Conservation (phyloP, 352 stramenopile species). For the Pythium volutum region DNA sequence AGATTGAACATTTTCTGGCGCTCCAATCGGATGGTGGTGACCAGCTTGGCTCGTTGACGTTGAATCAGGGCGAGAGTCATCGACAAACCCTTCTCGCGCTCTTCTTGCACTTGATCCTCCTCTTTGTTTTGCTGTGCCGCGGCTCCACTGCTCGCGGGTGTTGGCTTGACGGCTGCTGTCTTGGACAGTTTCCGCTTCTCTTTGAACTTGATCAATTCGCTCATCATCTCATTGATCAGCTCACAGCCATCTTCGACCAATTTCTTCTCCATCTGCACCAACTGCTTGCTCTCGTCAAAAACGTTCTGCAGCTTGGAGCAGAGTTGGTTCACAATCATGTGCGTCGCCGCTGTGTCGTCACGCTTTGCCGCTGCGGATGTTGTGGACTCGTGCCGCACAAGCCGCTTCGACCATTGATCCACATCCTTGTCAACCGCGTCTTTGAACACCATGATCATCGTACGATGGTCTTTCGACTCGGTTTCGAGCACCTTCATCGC, state of each 20-base stretch:
- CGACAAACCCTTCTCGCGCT: conserved; percentile 70
- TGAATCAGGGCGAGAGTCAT: conserved; percentile 74
- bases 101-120: conserved; percentile 63
- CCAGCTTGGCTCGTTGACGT: conserved; percentile 43
- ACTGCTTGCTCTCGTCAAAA: conserved; percentile 62
- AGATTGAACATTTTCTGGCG: conserved; percentile 71
- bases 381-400: conserved; percentile 33
- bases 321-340: conserved; percentile 81
- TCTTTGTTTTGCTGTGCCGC: conserved; percentile 37
- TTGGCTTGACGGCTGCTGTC: conserved; percentile 10
- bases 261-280: conserved; percentile 60
- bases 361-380: conserved; percentile 30
- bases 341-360: conserved; percentile 61
- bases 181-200: conserved; percentile 41
- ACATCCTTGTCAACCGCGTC: conserved; percentile 79
- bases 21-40: conserved; percentile 57
- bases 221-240: conserved; percentile 74
- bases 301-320: conserved; percentile 82
- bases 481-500: conserved; percentile 61
- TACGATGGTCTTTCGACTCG: conserved; percentile 76
- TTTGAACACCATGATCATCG: conserved; percentile 81
- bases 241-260: conserved; percentile 52
- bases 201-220: conserved; percentile 60
- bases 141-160: conserved; percentile 10
- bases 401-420: conserved; percentile 60